phyloP scores from a whole-genome alignment of 352 stramenopile species.

The Phytopythium oedochilum region DNA sequence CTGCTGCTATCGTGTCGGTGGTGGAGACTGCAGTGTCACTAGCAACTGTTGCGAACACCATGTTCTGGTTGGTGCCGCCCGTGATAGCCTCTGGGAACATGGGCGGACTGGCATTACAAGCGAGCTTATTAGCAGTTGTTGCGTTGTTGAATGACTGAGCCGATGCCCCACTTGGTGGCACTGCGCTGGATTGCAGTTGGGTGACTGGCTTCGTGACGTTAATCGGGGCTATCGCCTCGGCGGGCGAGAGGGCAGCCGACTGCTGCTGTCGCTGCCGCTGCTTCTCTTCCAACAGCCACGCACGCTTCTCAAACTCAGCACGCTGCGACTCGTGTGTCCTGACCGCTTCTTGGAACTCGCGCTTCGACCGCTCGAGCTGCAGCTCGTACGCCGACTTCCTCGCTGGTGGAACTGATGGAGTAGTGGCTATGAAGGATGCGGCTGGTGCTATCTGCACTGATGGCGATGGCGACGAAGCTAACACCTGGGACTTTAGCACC shows the following conservation, averaged over 20 bases:
- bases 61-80: background rate
- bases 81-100: background rate
- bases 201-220: background rate
- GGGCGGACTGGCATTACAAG: background rate
- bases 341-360: conserved; percentile 34
- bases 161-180: background rate
- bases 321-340: conserved; percentile 34
- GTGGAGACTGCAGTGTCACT: background rate
- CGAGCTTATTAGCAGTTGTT: background rate
- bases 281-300: conserved; percentile 16
- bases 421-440: too few relatives aligned
- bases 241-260: background rate
- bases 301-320: conserved; percentile 30
- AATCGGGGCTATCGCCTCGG: too few relatives aligned
- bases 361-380: conserved; percentile 42
- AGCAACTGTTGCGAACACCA: background rate
- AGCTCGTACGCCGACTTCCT: conserved; percentile 34
- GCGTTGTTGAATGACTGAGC: background rate
- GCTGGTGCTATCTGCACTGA: background rate
- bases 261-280: background rate
- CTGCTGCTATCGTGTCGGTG: conserved; percentile 6
- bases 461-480: background rate
- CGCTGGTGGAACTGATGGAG: background rate
- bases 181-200: background rate
- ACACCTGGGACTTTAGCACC: background rate